These are phyloP conservation scores for Diaporthe ampelina DNA, from an alignment of 2,329 filamentous ascomycete genomes.

Conservation along the genomic window DNA sequence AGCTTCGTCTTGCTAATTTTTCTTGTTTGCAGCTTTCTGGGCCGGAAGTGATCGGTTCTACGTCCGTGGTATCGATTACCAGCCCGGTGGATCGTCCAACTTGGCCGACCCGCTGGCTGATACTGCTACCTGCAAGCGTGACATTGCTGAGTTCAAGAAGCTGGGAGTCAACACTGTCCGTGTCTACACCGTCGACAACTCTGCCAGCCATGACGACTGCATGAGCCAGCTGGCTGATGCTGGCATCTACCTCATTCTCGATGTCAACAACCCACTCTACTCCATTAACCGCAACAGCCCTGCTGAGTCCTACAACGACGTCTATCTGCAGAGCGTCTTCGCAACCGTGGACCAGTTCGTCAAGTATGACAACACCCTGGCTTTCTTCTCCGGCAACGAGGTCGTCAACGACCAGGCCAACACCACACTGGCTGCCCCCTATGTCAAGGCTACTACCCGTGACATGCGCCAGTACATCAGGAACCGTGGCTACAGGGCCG, in stretches of 20 bases:
- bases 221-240: slow-evolving; percentile 86
- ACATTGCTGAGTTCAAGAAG: slow-evolving; percentile 85
- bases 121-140: slow-evolving; percentile 77
- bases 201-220: slow-evolving; percentile 83
- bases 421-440: slow-evolving; percentile 77
- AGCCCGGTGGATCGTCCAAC: slow-evolving; percentile 70
- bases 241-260: slow-evolving; percentile 91
- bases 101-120: slow-evolving; percentile 83
- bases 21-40: slow-evolving; percentile 64
- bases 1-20: not conserved
- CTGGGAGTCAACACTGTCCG: slow-evolving; percentile 92
- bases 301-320: slow-evolving; percentile 85
- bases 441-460: slow-evolving; percentile 83
- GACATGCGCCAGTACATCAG: slow-evolving; percentile 81
- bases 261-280: slow-evolving; percentile 92
- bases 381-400: slow-evolving; percentile 88
- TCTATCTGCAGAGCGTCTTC: slow-evolving; percentile 87
- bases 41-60: slow-evolving; percentile 68
- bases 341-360: slow-evolving; percentile 88
- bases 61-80: slow-evolving; percentile 73
- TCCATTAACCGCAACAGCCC: slow-evolving; percentile 85
- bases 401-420: slow-evolving; percentile 78
- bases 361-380: slow-evolving; percentile 87
- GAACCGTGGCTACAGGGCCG: slow-evolving; percentile 70
- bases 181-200: slow-evolving; percentile 94